A percentile compares a stretch with the other conserved stretches of the same genome.
These are phyloP conservation scores for Quercus aquifolioides DNA, from an alignment of 306 rosid genomes.

Conservation along the genomic window DNA sequence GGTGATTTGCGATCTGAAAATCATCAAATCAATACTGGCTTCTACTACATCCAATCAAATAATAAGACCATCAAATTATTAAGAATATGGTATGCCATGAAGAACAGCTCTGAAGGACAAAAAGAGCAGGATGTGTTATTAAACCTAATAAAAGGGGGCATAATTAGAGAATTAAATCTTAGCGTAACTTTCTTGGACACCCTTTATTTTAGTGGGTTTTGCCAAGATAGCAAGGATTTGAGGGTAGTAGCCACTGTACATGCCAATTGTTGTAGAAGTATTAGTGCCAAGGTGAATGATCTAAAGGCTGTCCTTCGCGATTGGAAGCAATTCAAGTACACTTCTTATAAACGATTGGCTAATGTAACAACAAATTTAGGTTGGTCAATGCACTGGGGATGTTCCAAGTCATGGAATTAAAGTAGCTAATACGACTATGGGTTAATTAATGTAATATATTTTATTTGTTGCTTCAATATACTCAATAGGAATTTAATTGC, in stretches of 20 bases:
- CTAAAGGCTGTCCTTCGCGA: constrained; percentile 40
- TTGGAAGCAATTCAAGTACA: constrained; percentile 55
- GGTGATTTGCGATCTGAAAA: constrained; percentile 48
- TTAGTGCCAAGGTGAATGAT: constrained; percentile 57
- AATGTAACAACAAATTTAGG: not conserved
- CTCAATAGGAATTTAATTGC: not conserved
- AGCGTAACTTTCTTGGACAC: constrained; percentile 68
- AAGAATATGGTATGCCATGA: constrained; percentile 58
- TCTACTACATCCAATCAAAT: constrained; percentile 60
- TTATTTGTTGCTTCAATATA: not conserved
- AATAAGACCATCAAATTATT: constrained; percentile 59
- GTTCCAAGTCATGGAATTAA: constrained; percentile 53
- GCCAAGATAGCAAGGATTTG: constrained; percentile 63
- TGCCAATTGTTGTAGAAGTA: constrained; percentile 76
- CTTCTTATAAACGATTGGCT: constrained; percentile 1
- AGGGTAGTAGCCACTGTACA: constrained; percentile 54
- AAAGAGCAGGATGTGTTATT: constrained; percentile 79
- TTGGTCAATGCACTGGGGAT: constrained; percentile 46
- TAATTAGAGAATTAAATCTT: constrained; percentile 37
- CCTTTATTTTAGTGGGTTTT: constrained; percentile 77
- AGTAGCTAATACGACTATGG: not conserved
- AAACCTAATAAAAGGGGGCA: constrained; percentile 32
- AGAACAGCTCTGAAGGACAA: constrained; percentile 42
- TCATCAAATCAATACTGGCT: constrained; percentile 67
- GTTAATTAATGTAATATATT: not conserved